A percentile compares a stretch with the other conserved stretches of the same genome.
Evolutionary conservation across 352 stramenopile genomes (phyloP).

Genomic region (Pilasporangium apinafurcum): DNA sequence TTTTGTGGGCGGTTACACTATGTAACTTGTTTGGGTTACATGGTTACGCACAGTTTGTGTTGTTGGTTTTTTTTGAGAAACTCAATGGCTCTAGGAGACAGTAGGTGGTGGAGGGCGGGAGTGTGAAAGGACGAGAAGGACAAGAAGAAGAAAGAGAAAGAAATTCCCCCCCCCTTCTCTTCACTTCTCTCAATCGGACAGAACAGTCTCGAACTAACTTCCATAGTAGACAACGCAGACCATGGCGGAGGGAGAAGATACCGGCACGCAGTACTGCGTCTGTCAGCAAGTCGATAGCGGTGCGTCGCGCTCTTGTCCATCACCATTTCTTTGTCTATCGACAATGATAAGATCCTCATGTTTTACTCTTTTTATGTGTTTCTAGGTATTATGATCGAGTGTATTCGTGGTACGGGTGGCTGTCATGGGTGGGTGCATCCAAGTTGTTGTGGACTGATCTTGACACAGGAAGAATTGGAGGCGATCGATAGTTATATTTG

Average conservation of each 20-base stretch:
- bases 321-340: not conserved
- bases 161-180: not conserved
- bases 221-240: not conserved
- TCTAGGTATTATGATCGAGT: conserved; percentile 90
- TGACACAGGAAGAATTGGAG: conserved; percentile 84
- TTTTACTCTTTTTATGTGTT: not conserved
- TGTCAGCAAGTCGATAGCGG: conserved; percentile 76
- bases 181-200: too few species aligned
- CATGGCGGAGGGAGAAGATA: conserved; percentile 31
- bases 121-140: not conserved
- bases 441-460: conserved; percentile 76
- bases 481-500: conserved; percentile 82
- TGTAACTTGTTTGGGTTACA: too few species aligned
- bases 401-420: conserved; percentile 82
- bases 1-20: too few species aligned
- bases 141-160: not conserved
- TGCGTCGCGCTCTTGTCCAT: conserved; percentile 14
- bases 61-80: too few species aligned
- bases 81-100: conserved; percentile 7
- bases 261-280: conserved; percentile 72
- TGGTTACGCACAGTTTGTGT: too few species aligned
- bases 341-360: not conserved
- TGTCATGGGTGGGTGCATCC: conserved; percentile 91
- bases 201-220: too few species aligned
- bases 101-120: conserved; percentile 2